These are phyloP conservation scores for Solanum chacoense DNA, from an alignment of 305 asterid species.

Conservation along the genomic window DNA sequence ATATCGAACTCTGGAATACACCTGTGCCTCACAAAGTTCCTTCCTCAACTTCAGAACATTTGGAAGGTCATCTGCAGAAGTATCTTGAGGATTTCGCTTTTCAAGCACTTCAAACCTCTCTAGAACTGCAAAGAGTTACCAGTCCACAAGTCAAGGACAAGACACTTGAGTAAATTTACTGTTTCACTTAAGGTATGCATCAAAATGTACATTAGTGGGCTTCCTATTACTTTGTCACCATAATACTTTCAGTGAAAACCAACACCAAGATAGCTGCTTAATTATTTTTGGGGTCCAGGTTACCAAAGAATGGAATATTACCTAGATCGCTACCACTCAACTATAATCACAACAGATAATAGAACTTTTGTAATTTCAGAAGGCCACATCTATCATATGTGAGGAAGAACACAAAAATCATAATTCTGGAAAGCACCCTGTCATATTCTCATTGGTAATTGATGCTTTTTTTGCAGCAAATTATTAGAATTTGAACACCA, in stretches of 20 bases:
- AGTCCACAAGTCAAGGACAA: background rate
- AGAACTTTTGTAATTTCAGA: background rate
- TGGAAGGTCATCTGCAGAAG: constrained; percentile 54
- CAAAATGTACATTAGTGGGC: background rate
- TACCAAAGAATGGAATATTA: background rate
- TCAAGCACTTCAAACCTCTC: constrained; percentile 78
- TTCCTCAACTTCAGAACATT: constrained; percentile 55
- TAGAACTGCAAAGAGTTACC: constrained; percentile 38
- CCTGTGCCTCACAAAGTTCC: constrained; percentile 66
- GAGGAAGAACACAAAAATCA: background rate
- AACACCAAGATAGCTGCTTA: background rate
- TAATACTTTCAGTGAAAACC: background rate
- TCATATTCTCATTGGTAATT: background rate
- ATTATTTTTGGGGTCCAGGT: background rate
- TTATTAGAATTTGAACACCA: background rate
- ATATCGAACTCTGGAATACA: constrained; percentile 12
- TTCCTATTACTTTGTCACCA: background rate
- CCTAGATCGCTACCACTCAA: background rate
- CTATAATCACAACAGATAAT: background rate
- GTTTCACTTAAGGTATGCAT: background rate
- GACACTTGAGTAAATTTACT: background rate
- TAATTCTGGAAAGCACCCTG: background rate
- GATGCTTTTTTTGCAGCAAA: background rate
- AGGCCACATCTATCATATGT: background rate
- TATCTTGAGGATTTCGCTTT: constrained; percentile 52